Conservation (phyloP, 805 yeast genomes). For the Ogataea polymorpha region DNA sequence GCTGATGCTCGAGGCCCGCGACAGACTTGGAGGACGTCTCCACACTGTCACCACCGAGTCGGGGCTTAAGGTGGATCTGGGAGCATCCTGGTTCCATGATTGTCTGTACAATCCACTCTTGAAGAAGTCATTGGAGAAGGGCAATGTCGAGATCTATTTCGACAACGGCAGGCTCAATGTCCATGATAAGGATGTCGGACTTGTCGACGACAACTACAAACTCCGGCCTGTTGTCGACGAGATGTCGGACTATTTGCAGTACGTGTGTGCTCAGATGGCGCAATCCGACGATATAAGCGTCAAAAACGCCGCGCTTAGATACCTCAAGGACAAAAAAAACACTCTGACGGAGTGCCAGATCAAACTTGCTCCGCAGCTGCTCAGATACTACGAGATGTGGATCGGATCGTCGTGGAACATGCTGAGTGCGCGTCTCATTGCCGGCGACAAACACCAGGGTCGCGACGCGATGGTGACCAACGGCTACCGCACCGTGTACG, state of each 20-base stretch:
- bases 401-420: slow-evolving; percentile 67
- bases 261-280: slow-evolving; percentile 14
- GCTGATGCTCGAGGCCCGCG: slow-evolving; percentile 47
- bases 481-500: slow-evolving; percentile 46
- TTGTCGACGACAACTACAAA: slow-evolving; percentile 49
- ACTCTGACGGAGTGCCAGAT: slow-evolving; percentile 50
- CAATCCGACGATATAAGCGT: slow-evolving; percentile 53
- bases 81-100: slow-evolving; percentile 93
- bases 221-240: slow-evolving; percentile 35
- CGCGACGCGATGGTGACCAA: slow-evolving; percentile 64
- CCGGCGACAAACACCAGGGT: slow-evolving; percentile 45
- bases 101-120: slow-evolving; percentile 63
- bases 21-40: slow-evolving; percentile 67
- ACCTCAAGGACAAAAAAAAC: slow-evolving; percentile 42
- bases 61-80: slow-evolving; percentile 55
- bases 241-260: slow-evolving; percentile 24
- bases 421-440: slow-evolving; percentile 55
- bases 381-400: slow-evolving; percentile 67
- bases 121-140: slow-evolving; percentile 37
- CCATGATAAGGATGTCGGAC: slow-evolving; percentile 23
- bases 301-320: slow-evolving; percentile 46
- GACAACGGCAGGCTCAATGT: slow-evolving; percentile 29
- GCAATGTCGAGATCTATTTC: slow-evolving; percentile 30
- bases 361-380: slow-evolving; percentile 45
- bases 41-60: slow-evolving; percentile 36